These are phyloP conservation scores for Alternaria gaisen DNA, from an alignment of 2,329 filamentous ascomycete species.

Conservation along the genomic window DNA sequence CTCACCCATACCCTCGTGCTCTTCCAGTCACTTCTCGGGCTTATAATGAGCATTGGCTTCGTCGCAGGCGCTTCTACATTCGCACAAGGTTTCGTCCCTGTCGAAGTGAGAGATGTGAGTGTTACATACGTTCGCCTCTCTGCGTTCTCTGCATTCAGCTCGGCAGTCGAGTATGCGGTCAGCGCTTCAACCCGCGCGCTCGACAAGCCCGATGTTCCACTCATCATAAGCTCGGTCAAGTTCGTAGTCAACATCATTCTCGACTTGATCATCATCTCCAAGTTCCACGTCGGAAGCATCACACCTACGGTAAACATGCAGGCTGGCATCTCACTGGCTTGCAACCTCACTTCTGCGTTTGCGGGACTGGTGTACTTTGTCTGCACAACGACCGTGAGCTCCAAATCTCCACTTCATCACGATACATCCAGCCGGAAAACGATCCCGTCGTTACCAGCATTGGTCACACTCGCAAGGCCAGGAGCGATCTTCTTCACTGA, in stretches of 20 bases:
- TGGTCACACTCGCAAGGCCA: conserved; percentile 64
- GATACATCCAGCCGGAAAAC: conserved; percentile 6
- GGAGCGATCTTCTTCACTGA: conserved; percentile 69
- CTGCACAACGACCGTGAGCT: conserved; percentile 50
- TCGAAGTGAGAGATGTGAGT: conserved; percentile 63
- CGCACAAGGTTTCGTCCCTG: conserved; percentile 69
- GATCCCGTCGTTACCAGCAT: conserved; percentile 49
- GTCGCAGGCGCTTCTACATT: conserved; percentile 63
- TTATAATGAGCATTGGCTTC: conserved; percentile 69
- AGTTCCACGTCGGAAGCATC: conserved; percentile 65
- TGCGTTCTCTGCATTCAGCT: conserved; percentile 69
- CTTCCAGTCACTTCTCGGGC: conserved; percentile 64
- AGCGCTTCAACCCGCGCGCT: conserved; percentile 69
- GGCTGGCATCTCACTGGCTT: conserved; percentile 69
- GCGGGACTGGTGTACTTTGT: conserved; percentile 69
- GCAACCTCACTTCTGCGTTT: conserved; percentile 48
- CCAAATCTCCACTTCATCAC: conserved; percentile 17
- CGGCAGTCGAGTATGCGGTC: conserved; percentile 70
- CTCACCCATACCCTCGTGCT: conserved; percentile 68
- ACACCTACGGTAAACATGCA: conserved; percentile 70
- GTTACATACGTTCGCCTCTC: conserved; percentile 72
- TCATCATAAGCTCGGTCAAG: conserved; percentile 70
- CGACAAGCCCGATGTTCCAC: conserved; percentile 73
- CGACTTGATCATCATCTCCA: conserved; percentile 72
- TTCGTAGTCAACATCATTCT: conserved; percentile 73